Evolutionary conservation across 2,329 filamentous ascomycete genomes (phyloP), one percentile per base, ranked within the genome.

Genomic region (Didymella glomerata): DNA sequence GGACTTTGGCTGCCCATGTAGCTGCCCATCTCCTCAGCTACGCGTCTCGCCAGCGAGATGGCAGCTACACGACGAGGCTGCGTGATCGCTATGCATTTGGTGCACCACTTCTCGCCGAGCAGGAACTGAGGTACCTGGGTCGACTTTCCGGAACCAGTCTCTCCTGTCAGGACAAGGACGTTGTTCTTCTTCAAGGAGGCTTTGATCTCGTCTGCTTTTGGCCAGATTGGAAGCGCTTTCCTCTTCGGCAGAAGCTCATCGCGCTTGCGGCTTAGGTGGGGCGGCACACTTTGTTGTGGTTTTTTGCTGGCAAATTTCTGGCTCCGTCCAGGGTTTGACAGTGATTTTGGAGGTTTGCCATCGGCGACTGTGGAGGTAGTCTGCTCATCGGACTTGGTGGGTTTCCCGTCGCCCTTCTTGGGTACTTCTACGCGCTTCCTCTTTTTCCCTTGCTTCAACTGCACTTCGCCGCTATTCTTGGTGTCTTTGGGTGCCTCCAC

Each of bases 81-180:
- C 0, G 96, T 99, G 62, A 98, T 92, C 8, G 93, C 95, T 64
- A 99, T 92, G 40, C 70, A 71, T 69, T 91, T 89, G 34, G 83
- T 84, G 75, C 93, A 97, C 93, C 93, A 98, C 7, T 86, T 79
- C 71, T 97, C 91, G 25, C 83, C 80, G 45, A 90, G 86, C 8
- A 99, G 81, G 63, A 97, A 97, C 71, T 98, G 95, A 0, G 95
- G 94, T 0, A 97, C 89, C 77, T 99, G 95, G 0, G 95, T 99
- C 80, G 91, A 96, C 79, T 99, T 99, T 74, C 95, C 95, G 14
- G 92, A 96, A 75, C 95, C 95, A 0, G 95, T 99, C 77, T 98
- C 94, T 80, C 94, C 94, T 2, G 95, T 90, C 14, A 99, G 81
- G 0, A 99, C 83, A 50, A 99, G 85, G 1, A 97, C 86, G 69